Base-by-base conservation (phyloP, 1,139 yeast genomes). In the Saccharomyces pastorianus region DNA sequence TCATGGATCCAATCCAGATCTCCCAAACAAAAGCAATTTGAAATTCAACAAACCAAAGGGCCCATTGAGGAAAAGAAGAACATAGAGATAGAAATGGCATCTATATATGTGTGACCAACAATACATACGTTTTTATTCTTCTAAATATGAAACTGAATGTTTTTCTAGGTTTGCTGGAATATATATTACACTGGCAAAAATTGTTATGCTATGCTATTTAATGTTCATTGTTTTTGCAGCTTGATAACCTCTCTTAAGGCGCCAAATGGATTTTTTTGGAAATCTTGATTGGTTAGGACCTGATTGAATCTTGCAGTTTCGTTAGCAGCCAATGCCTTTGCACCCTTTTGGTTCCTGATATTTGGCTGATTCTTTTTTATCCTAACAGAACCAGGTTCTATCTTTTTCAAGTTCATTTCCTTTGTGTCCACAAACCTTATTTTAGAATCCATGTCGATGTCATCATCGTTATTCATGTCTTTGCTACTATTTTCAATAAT, bases 291-390 rank as follows among this genome's bases (percentile, higher is more conserved):
- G 56, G 75, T 77, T 57, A 86, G 70, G 11, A 84, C 80, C 48
- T 73, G 70, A 32, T 74, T 77, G 65, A 86, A 85, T 57, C 83
- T 75, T 59, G 73, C 71, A 54, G 78, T 76, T 63, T 85, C 95
- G 48, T 74, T 71, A 48, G 71, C 71, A 61, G 83, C 77, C 25
- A 85, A 76, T 42, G 72, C 69, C 59, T 76, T 76, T 49, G 80
- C 82, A 25, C 91, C 91, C 27, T 76, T 75, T 53, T 75, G 76
- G 32, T 74, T 76, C 56, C 80, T 80, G 11, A 86, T 82, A 61
- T 82, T 85, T 7, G 93, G 93, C 52, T 73, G 70, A 64, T 84
- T 84, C 55, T 70, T 71, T 47, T 73, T 71, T 44, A 67, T 64
- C 42, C 64, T 69, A 27, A 62, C 53, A 13, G 58, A 58, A 4